Percentiles rank a stretch among this genome's conserved stretches.
These are phyloP conservation scores for Saccharomycopsis capsularis DNA, from an alignment of 805 yeast species.

Conservation along the genomic window DNA sequence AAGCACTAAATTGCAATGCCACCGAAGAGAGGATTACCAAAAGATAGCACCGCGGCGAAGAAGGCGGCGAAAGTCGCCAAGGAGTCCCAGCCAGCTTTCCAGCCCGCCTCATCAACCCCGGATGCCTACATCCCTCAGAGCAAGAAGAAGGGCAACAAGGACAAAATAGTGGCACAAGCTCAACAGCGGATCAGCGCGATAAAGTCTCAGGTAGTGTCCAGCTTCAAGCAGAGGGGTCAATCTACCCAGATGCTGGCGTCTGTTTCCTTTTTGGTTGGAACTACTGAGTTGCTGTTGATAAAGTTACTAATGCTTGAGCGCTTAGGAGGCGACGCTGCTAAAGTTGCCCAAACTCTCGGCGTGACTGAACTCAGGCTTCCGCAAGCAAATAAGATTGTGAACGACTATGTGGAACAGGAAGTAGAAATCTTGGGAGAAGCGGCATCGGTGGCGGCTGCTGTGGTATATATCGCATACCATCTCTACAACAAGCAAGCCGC, in stretches of 20 bases:
- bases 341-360: too few relatives aligned
- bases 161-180: background rate
- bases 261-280: conserved; percentile 10
- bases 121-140: background rate
- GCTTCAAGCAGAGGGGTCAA: background rate
- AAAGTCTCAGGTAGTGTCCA: background rate
- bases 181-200: background rate
- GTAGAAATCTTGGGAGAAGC: background rate
- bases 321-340: background rate
- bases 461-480: conserved; percentile 7
- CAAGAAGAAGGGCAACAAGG: background rate
- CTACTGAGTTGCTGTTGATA: conserved; percentile 10
- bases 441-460: background rate
- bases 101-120: too few relatives aligned
- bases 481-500: background rate
- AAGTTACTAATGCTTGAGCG: background rate
- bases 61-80: background rate
- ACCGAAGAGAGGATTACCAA: conserved; percentile 7
- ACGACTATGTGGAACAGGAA: background rate
- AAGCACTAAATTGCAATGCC: conserved; percentile 4
- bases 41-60: background rate
- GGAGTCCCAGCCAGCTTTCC: too few relatives aligned
- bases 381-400: too few relatives aligned
- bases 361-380: too few relatives aligned
- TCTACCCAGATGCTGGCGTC: background rate